Conservation (phyloP, 495 filamentous ascomycete genomes). For the Jackrogersella minutella region DNA sequence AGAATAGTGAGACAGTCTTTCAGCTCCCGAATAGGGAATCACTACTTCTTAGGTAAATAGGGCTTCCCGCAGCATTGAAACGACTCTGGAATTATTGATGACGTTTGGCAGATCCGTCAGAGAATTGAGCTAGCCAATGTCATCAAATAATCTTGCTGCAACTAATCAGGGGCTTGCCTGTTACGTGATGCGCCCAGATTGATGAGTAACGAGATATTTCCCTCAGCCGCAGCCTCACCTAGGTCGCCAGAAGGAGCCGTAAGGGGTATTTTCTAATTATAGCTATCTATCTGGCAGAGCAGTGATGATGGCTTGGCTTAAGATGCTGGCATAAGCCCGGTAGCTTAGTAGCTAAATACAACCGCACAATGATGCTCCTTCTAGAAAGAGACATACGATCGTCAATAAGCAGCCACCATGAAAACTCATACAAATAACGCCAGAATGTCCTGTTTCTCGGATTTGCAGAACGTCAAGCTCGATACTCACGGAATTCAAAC, state of each 20-base stretch:
- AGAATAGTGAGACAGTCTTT: not conserved
- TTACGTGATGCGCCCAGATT: not conserved
- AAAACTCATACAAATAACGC: slow-evolving; percentile 26
- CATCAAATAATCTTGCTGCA: not conserved
- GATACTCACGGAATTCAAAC: not conserved
- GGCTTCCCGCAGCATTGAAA: not conserved
- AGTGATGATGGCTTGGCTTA: not conserved
- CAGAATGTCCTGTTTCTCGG: not conserved
- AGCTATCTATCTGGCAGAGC: not conserved
- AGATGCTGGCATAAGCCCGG: not conserved
- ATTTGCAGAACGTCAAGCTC: not conserved
- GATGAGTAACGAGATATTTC: not conserved
- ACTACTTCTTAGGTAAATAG: not conserved
- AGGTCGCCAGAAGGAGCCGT: slow-evolving; percentile 6
- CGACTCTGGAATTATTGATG: slow-evolving; percentile 8
- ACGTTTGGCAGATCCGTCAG: slow-evolving; percentile 18
- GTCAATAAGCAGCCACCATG: not conserved
- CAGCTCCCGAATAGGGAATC: not conserved
- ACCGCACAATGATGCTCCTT: slow-evolving; percentile 21
- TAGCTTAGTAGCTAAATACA: slow-evolving; percentile 3
- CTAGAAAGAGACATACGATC: slow-evolving; percentile 12
- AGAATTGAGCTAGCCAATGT: slow-evolving; percentile 2
- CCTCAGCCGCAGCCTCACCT: slow-evolving; percentile 21
- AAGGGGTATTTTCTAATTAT: slow-evolving; percentile 28
- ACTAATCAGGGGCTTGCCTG: not conserved